phyloP scores from a whole-genome alignment of 2,329 filamentous ascomycete species.

The Trichocomaceae sp. region DNA sequence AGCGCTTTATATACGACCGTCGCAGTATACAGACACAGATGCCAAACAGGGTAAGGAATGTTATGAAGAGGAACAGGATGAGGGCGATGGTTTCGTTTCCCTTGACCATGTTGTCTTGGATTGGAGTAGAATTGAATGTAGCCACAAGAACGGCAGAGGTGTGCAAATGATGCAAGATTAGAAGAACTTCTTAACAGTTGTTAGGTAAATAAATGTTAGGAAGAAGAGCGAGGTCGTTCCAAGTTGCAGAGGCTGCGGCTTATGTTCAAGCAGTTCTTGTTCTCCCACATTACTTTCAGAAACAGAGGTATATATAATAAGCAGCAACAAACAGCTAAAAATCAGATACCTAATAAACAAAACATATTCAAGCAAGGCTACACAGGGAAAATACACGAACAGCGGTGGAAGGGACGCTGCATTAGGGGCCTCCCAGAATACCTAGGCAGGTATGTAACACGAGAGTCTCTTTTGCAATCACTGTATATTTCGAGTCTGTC shows the following conservation, averaged over 20 bases:
- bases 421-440: background rate
- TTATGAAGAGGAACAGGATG: background rate
- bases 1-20: background rate
- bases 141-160: background rate
- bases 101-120: background rate
- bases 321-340: background rate
- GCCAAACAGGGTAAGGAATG: background rate
- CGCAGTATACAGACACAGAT: background rate
- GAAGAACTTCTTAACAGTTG: background rate
- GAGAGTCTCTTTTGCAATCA: background rate
- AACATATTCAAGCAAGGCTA: background rate
- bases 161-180: background rate
- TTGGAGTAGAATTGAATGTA: background rate
- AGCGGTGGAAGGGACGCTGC: background rate
- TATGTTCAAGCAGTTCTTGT: too few species aligned
- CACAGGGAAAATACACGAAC: background rate
- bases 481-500: background rate
- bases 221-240: too few species aligned
- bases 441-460: background rate
- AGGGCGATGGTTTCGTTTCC: background rate
- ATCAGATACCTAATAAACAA: background rate
- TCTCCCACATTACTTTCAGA: too few species aligned
- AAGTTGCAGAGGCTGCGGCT: too few species aligned
- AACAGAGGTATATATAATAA: background rate
- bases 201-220: background rate